Base-by-base conservation (phyloP, 1,284 basidiomycete genomes). In the Vanrija sp. region DNA sequence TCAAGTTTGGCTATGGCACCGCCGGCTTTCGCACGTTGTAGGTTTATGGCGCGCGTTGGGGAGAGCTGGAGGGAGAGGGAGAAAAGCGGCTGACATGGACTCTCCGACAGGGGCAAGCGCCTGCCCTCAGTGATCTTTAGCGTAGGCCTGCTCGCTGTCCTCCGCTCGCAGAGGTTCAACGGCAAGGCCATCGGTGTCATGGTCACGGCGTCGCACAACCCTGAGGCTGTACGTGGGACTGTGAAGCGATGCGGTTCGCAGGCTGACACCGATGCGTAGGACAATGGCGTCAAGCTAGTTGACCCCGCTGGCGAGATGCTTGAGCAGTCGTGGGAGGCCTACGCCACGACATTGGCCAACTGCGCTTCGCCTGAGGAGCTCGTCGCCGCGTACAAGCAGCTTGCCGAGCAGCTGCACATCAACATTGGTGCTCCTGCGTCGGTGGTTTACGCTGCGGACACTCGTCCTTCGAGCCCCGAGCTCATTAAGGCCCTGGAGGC, bases 221-320 rank as follows among this genome's bases (percentile, higher is more conserved):
- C 95, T 18, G 95, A 95, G 73, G 82, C 85, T 67, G 93, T 94
- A 66, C 63, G 82, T 73, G 12, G 5, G 12, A 2, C 3, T 8
- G 6, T 12, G 16, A 20, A 4, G 9, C 20, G 38, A 43, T 55
- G 41, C 41, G 46, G 15, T 47, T 51, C 9, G 20, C 6, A 8
- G 14, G 41, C 20, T 15, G n/a, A 42, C 37, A 39, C n/a, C 6
- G 41, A 20, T 18, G 12, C 14, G 4, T 66, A 97, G 90, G 96
- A 99, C 75, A 99, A 99, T 73, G 96, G 96, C 35, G 91, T 98
- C 59, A 99, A 98, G 76, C 84, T 98, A 47, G 91, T 99, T 42
- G 96, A 99, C 77, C 90, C 96, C 16, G 85, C 85, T 14, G 96
- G 96, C n/a, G 96, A 99, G 75, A 99, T 99, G 96, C 83, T 99